Base-by-base conservation (phyloP, 495 filamentous ascomycete genomes). In the Neurospora tetrasperma region DNA sequence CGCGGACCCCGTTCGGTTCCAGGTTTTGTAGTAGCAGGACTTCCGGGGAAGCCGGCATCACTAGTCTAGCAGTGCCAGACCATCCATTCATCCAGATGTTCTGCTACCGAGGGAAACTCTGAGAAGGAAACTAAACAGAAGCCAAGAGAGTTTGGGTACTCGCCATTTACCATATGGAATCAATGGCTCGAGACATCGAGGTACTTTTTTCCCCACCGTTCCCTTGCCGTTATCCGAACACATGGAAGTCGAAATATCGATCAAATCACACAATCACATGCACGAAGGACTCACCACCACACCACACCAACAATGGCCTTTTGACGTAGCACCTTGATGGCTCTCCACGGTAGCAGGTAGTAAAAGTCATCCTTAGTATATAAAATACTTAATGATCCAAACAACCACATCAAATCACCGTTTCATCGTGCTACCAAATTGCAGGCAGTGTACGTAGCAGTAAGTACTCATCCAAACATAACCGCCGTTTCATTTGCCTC, bases 251-350 rank as follows among this genome's bases (percentile, higher is more conserved):
- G 14, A 35, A 14, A 35, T 31, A 66, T 31, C 54, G 6, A 62
- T 62, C 6, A 62, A 62, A 31, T 62, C 27, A 62, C 54, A 62
- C 74, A 73, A 73, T 77, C 76, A 77, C 76, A 77, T 77, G 74
- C 73, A 71, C 35, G 20, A 20, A 71, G 71, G 38, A 20, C 27
- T 5, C 35, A 40, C 39, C 71, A 68, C 54, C 39, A 40, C 42
- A 71, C 48, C 48, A 14, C 54, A 31, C 12, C 48, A 62, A 6
- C 54, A 62, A 62, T 8, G 5, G 54, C 23, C 23, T 66, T 66
- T 14, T 66, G 54, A 66, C 54, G 54, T 66, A 66, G 54, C 27
- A 66, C 54, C 27, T 35, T 66, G 54, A 66, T 66, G 54, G 54
- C 7, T 35, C 7, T 27, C 27, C 54, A 35, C 2, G 0, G 0